phyloP scores from a whole-genome alignment of 768 basidiomycete genomes.

The Phlebiopsis gigantea region DNA sequence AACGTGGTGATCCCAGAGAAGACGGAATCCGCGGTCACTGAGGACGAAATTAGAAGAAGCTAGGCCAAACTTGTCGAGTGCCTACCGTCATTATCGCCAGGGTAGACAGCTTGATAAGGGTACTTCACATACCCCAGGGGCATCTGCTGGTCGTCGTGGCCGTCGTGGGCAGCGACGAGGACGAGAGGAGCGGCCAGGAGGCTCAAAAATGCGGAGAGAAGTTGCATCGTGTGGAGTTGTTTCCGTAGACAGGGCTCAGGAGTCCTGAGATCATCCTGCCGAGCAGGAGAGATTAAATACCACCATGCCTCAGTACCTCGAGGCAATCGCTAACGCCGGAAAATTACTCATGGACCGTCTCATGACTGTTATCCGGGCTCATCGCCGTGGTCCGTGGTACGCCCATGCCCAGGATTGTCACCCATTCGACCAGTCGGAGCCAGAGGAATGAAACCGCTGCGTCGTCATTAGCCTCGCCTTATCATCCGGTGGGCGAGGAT shows the following conservation, averaged over 20 bases:
- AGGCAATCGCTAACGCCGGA: conserved; percentile 5
- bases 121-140: conserved; percentile 65
- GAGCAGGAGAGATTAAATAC: neutral
- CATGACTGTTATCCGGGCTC: conserved; percentile 15
- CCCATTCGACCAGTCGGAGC: neutral
- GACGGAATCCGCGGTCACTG: conserved; percentile 71
- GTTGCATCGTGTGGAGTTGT: conserved; percentile 14
- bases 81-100: conserved; percentile 52
- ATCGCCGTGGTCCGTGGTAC: conserved; percentile 1
- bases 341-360: conserved; percentile 9
- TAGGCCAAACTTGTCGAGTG: neutral
- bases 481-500: neutral
- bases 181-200: conserved; percentile 21
- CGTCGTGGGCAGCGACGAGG: conserved; percentile 27
- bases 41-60: neutral
- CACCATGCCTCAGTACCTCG: neutral
- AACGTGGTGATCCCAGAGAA: conserved; percentile 85
- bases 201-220: conserved; percentile 1
- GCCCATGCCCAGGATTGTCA: neutral
- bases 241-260: neutral
- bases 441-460: neutral
- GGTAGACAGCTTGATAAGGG: conserved; percentile 57
- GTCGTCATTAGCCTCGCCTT: conserved; percentile 5
- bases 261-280: neutral
- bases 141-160: conserved; percentile 46